These are phyloP conservation scores for Arthrobotrys sphaeroides DNA, from an alignment of 2,329 filamentous ascomycete species.

Conservation along the genomic window DNA sequence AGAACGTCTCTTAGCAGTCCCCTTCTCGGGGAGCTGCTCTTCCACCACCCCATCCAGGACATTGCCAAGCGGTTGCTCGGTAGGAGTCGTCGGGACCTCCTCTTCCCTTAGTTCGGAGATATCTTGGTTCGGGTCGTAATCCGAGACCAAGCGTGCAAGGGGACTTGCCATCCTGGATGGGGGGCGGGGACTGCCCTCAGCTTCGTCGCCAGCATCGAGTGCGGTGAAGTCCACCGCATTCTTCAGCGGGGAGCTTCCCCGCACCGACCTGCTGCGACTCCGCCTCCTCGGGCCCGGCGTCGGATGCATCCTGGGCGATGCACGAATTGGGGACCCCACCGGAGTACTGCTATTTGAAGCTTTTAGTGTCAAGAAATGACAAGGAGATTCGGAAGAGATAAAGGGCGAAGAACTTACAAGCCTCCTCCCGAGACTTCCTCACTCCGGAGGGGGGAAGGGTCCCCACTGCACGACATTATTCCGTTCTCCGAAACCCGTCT, in stretches of 20 bases:
- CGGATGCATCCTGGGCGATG: conserved; percentile 6
- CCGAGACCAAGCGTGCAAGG: conserved; percentile 5
- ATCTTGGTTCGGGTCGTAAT: conserved; percentile 40
- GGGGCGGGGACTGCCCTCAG: background rate
- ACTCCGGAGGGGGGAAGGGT: conserved; percentile 41
- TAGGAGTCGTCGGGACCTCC: conserved; percentile 22
- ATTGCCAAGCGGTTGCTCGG: background rate
- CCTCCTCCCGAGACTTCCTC: conserved; percentile 27
- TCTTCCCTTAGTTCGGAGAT: conserved; percentile 48
- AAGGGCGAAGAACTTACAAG: conserved; percentile 15
- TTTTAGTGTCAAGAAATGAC: background rate
- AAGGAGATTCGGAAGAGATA: background rate
- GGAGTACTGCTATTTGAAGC: background rate
- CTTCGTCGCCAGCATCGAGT: conserved; percentile 3
- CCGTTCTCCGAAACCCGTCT: conserved; percentile 27
- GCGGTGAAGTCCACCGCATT: conserved; percentile 41
- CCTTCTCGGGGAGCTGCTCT: background rate
- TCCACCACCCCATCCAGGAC: background rate
- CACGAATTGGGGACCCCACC: background rate
- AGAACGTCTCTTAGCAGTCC: background rate
- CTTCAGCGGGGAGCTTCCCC: conserved; percentile 51
- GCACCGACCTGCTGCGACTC: conserved; percentile 25
- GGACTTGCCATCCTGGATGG: conserved; percentile 16
- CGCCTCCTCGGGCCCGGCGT: conserved; percentile 12
- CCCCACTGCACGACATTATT: conserved; percentile 8